Conservation (phyloP, 345 rosid species). For the Luvunga scandens region DNA sequence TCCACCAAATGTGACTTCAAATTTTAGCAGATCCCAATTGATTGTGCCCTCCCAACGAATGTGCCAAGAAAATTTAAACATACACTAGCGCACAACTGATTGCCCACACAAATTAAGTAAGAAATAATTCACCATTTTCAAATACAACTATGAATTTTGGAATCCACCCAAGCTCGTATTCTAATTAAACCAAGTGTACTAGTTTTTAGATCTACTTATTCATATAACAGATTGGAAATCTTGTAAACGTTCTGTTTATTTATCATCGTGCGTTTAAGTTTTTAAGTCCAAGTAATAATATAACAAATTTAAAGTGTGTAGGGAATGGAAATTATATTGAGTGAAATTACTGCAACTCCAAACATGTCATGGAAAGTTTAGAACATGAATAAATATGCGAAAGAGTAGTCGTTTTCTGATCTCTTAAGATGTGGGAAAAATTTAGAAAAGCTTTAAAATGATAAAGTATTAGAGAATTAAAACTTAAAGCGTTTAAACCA, state of each 20-base stretch:
- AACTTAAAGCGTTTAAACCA: too few relatives aligned
- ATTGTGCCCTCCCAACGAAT: not conserved
- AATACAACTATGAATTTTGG: not conserved
- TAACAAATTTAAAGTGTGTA: not conserved
- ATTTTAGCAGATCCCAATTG: not conserved
- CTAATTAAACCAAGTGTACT: too few relatives aligned
- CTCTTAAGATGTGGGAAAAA: too few relatives aligned
- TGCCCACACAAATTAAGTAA: not conserved
- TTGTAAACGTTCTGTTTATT: too few relatives aligned
- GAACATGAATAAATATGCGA: slow-evolving; percentile 11
- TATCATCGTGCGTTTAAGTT: too few relatives aligned
- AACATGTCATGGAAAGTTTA: not conserved
- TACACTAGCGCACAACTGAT: not conserved
- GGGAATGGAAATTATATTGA: not conserved
- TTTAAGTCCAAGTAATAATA: not conserved
- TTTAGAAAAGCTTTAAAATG: too few relatives aligned
- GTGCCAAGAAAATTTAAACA: not conserved
- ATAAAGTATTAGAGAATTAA: too few relatives aligned
- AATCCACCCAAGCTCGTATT: not conserved
- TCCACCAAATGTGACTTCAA: slow-evolving; percentile 2
- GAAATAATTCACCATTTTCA: too few relatives aligned
- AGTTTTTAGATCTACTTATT: too few relatives aligned
- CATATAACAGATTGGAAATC: too few relatives aligned
- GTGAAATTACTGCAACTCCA: not conserved
- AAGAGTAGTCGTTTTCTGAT: too few relatives aligned